Evolutionary conservation across 2,329 filamentous ascomycete genomes (phyloP), one percentile per base, ranked within the genome.

Genomic region (Fusarium albidum): DNA sequence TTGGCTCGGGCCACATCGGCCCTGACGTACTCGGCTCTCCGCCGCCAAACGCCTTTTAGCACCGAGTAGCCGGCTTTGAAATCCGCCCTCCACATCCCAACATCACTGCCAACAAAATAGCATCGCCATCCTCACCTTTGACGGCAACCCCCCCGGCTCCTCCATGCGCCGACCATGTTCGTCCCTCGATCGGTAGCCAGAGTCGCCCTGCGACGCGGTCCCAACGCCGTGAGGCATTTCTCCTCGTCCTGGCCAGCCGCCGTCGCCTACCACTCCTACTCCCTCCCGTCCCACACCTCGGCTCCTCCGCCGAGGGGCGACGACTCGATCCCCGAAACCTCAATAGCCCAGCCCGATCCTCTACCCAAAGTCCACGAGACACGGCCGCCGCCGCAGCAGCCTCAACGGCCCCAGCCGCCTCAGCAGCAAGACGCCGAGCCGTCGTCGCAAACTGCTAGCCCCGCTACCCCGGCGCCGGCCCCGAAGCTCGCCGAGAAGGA

Each of bases 401-500:
- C 51, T 32, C 54, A 60, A 32, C 52, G 56, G 9, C 48, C 64
- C 52, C 67, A 52, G 51, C 55, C 32, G 52, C 59, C 28, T 34
- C 50, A 45, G 32, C 60, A 48, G 18, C 63, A n/a, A n/a, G n/a
- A n/a, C n/a, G n/a, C 42, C 9, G 64, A 42, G 33, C 54, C 40
- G 39, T 59, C 49, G 12, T 37, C 58, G 42, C 55, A 55, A 46
- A 34, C 59, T 51, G 45, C 64, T 39, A 32, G 51, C 38, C 37
- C 67, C 60, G 50, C 42, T 55, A 52, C 48, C 25, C 79, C 79
- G 53, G 49, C 56, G 39, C 39, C 52, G 33, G 41, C 47, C 26
- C 62, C 61, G 38, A 63, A 63, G 44, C 63, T 87, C 17, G 75
- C 79, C 21, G 89, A 92, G 70, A 72, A 74, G 38, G 87, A 90